Conservation (phyloP, 164 flowering plant species). For the Annona cherimola region DNA sequence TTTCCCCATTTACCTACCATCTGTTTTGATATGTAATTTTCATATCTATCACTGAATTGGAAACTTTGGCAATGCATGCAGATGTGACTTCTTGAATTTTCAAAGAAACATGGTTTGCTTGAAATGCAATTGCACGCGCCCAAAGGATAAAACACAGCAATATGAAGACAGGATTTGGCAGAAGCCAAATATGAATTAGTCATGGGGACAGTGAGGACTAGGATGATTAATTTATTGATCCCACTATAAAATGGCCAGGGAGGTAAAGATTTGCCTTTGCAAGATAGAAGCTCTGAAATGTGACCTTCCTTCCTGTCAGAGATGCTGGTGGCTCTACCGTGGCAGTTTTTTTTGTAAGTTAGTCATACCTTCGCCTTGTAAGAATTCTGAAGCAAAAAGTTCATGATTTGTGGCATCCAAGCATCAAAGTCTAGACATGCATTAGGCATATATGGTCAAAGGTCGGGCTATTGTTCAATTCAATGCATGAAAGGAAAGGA, state of each 20-base stretch:
- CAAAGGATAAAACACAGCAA: slow-evolving; percentile 23
- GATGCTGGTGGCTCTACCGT: neutral
- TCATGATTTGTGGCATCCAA: too few species aligned
- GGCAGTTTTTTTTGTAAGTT: too few species aligned
- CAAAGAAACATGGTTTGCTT: slow-evolving; percentile 51
- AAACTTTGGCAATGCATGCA: slow-evolving; percentile 18
- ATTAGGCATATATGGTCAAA: too few species aligned
- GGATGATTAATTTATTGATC: neutral
- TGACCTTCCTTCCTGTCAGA: neutral
- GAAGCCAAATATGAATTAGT: slow-evolving; percentile 13
- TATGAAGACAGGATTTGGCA: slow-evolving; percentile 49
- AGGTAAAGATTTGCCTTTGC: neutral
- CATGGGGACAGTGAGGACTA: neutral
- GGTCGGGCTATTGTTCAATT: too few species aligned
- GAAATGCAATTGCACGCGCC: slow-evolving; percentile 55
- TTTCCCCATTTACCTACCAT: neutral
- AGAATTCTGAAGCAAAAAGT: too few species aligned
- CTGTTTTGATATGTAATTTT: neutral
- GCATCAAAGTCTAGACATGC: too few species aligned
- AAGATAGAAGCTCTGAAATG: neutral
- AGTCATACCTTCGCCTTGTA: too few species aligned
- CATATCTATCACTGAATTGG: neutral
- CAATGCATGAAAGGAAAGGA: too few species aligned
- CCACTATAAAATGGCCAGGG: neutral
- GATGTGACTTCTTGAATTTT: slow-evolving; percentile 76